Conservation (phyloP, 257 asterid species). For the Avicennia marina region DNA sequence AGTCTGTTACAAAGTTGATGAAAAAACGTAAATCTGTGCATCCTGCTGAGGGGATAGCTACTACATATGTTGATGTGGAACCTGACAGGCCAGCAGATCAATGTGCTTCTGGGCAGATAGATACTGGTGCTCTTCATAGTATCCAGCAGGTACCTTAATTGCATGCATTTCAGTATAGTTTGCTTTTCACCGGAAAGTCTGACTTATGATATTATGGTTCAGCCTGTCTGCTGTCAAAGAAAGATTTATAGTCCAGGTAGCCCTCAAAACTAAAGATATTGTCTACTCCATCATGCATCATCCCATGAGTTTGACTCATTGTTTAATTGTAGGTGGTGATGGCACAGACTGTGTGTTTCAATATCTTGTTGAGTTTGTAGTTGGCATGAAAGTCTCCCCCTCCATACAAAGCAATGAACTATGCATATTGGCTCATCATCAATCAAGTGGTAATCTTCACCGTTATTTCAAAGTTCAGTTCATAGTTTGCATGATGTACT, state of each 20-base stretch:
- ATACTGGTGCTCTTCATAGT: slow-evolving; percentile 23
- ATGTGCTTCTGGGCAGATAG: slow-evolving; percentile 14
- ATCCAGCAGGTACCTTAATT: slow-evolving; percentile 31
- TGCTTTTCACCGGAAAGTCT: slow-evolving; percentile 15
- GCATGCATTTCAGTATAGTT: slow-evolving; percentile 9
- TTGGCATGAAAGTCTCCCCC: slow-evolving; percentile 62
- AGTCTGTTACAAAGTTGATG: slow-evolving; percentile 3
- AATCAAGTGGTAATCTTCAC: slow-evolving; percentile 66
- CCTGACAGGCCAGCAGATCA: slow-evolving; percentile 18
- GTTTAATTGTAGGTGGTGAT: slow-evolving; percentile 36
- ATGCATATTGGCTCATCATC: slow-evolving; percentile 48
- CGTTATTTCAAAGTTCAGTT: neutral
- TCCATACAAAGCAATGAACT: slow-evolving; percentile 41
- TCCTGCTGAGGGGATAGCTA: slow-evolving; percentile 19
- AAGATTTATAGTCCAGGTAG: slow-evolving; percentile 54
- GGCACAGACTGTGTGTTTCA: slow-evolving; percentile 63
- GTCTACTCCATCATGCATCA: neutral
- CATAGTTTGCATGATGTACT: neutral
- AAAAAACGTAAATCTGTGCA: slow-evolving; percentile 37
- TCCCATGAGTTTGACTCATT: slow-evolving; percentile 9
- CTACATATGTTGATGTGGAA: slow-evolving; percentile 23
- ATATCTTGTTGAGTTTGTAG: slow-evolving; percentile 55
- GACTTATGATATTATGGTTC: slow-evolving; percentile 29
- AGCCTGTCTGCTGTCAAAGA: slow-evolving; percentile 69
- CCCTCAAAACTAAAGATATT: slow-evolving; percentile 7